Evolutionary conservation across 306 rosid species (phyloP).

Genomic region (Ceratonia siliqua): DNA sequence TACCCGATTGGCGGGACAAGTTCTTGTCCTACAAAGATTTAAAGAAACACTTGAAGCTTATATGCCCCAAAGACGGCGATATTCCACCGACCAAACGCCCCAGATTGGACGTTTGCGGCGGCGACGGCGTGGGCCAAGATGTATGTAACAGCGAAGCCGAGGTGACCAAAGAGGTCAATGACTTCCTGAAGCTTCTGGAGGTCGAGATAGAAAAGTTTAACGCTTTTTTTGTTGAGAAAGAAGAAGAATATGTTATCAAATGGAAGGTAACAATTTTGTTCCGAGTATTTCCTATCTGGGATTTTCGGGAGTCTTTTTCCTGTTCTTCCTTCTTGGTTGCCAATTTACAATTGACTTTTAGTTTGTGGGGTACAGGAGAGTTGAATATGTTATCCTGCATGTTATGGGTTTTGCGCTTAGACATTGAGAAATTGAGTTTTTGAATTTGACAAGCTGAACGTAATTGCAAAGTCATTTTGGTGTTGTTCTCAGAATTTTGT

Average conservation of each 20-base stretch:
- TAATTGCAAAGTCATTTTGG: not conserved
- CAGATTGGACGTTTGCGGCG: conserved; percentile 34
- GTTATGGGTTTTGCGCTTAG: not conserved
- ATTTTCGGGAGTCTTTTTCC: not conserved
- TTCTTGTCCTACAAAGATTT: conserved; percentile 76
- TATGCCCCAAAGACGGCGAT: conserved; percentile 49
- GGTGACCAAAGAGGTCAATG: conserved; percentile 50
- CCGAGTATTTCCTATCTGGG: not conserved
- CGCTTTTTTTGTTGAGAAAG: conserved; percentile 61
- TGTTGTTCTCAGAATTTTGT: not conserved
- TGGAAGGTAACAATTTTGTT: conserved; percentile 53
- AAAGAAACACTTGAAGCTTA: conserved; percentile 74
- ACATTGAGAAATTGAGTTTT: not conserved
- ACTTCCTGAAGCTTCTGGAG: conserved; percentile 62
- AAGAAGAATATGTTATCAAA: conserved; percentile 69
- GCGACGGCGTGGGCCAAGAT: not conserved
- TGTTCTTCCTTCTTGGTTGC: not conserved
- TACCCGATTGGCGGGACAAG: conserved; percentile 87
- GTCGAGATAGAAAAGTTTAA: conserved; percentile 77
- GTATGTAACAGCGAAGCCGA: conserved; percentile 1
- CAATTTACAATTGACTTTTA: not conserved
- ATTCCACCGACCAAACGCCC: conserved; percentile 44
- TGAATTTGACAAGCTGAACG: not conserved
- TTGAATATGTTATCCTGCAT: not conserved
- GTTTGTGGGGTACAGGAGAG: not conserved